Evolutionary conservation across 2,329 filamentous ascomycete genomes (phyloP), one percentile per base, ranked within the genome.

Genomic region (Claviceps humidiphila): DNA sequence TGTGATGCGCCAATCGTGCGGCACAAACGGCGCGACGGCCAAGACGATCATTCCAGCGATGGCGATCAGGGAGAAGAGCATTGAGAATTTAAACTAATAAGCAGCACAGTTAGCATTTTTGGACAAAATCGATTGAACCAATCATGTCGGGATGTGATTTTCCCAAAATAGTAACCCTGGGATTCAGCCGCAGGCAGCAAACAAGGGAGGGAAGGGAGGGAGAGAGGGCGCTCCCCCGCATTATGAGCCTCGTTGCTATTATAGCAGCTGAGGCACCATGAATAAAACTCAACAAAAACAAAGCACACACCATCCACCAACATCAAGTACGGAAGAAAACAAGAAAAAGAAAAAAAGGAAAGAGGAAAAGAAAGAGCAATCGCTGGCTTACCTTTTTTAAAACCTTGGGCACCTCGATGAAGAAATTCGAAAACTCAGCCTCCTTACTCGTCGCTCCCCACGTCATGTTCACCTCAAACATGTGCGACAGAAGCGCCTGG

Each of bases 371-470:
- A 17, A 17, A 16, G 55, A 55, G 63, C 58, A 24, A 24, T 24
- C 24, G 24, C 24, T 5, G 66, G 55, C 84, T 80, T 68, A 89
- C 88, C 63, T 80, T 82, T 68, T 82, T 84, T 60, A 91, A 65
- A 42, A 94, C 85, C 64, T 85, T 85, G 38, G 85, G 84, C 17
- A 90, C 79, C 64, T 93, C 88, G 55, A 87, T 85, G 69, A 90
- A 91, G 69, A 94, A 94, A 67, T 88, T 86, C 26, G 85, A 84
- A 62, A 85, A 82, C 60, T 89, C 84, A 49, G 80, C 80, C 70
- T 95, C 89, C 70, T 94, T 94, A 42, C 82, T 78, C 0, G 89
- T 94, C 1, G 87, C 82, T 49, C 87, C 87, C 88, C 88, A 93
- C 3, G 79, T 80, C 84, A 93, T 91, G 68, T 93, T 78, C 63